Conservation (phyloP, 2,329 filamentous ascomycete species). For the Fusarium oligoseptatum region DNA sequence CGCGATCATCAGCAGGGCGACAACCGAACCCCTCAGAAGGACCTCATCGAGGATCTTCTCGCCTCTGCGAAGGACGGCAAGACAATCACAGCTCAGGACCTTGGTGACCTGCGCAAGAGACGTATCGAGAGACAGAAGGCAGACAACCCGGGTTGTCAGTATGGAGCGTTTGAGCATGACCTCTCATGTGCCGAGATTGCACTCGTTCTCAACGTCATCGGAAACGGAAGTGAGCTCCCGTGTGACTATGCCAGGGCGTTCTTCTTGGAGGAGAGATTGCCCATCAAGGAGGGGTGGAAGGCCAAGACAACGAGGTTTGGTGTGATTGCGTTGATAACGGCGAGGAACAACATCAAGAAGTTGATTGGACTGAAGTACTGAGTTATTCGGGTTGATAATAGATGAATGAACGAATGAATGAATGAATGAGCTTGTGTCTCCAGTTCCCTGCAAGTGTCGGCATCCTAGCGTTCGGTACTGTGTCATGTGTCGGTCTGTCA, state of each 20-base stretch:
- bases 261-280: slow-evolving; percentile 35
- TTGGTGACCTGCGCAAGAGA: slow-evolving; percentile 37
- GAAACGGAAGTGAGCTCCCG: slow-evolving; percentile 25
- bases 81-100: slow-evolving; percentile 33
- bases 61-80: slow-evolving; percentile 39
- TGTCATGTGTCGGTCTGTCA: neutral
- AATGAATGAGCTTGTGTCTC: neutral
- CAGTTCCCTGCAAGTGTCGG: neutral
- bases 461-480: neutral
- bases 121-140: slow-evolving; percentile 33
- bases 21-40: slow-evolving; percentile 29
- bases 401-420: neutral
- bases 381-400: neutral
- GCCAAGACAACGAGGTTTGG: slow-evolving; percentile 20
- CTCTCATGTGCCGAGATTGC: slow-evolving; percentile 41
- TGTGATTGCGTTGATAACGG: slow-evolving; percentile 21
- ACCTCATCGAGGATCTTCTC: slow-evolving; percentile 36
- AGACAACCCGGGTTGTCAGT: slow-evolving; percentile 33
- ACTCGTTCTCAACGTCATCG: slow-evolving; percentile 38
- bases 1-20: slow-evolving; percentile 40
- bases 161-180: slow-evolving; percentile 31
- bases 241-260: slow-evolving; percentile 36
- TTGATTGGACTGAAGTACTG: slow-evolving; percentile 20
- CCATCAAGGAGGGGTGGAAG: slow-evolving; percentile 37
- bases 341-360: slow-evolving; percentile 28